Percentiles rank a stretch among this genome's conserved stretches.
These are phyloP conservation scores for Cladosporium sp. DNA, from an alignment of 2,329 filamentous ascomycete species.

Conservation along the genomic window DNA sequence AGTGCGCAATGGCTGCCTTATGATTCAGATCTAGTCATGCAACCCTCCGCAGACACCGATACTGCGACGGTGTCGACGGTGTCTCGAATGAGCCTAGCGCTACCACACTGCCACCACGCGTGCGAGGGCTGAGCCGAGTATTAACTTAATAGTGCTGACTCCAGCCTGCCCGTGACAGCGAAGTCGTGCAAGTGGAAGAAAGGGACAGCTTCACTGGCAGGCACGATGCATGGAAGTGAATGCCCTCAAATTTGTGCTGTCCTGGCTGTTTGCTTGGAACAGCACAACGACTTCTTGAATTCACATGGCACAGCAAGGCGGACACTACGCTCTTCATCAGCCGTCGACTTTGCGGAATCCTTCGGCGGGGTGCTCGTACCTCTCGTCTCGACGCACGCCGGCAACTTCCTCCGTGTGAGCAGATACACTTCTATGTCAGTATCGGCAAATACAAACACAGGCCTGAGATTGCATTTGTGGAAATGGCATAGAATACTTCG, in stretches of 20 bases:
- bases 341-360: background rate
- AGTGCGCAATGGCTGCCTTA: conserved; percentile 1
- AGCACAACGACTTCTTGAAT: background rate
- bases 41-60: background rate
- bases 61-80: background rate
- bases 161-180: background rate
- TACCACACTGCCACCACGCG: background rate
- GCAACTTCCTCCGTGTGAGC: background rate
- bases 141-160: background rate
- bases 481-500: no score
- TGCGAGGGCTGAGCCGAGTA: background rate
- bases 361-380: background rate
- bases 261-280: no score
- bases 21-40: conserved; percentile 2
- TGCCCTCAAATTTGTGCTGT: no score
- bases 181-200: no score
- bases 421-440: no score
- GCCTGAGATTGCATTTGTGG: no score
- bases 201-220: no score
- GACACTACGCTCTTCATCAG: background rate
- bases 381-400: background rate
- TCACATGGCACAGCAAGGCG: background rate
- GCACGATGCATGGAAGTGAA: no score
- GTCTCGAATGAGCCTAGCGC: background rate
- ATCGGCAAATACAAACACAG: no score